Conservation (phyloP, 768 basidiomycete species). For the Podaxis sp. region DNA sequence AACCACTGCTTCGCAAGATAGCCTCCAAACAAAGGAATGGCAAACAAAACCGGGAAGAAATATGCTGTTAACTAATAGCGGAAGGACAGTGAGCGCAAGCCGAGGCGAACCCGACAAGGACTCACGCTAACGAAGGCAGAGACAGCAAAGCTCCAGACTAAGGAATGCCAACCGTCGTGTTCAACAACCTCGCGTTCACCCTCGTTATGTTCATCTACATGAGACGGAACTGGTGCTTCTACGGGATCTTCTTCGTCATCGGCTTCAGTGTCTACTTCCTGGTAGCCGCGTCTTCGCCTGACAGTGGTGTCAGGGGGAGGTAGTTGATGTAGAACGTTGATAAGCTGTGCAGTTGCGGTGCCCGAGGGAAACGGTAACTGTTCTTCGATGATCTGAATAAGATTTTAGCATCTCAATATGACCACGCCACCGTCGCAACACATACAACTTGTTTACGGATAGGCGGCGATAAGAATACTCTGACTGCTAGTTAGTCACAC, state of each 20-base stretch:
- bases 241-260: slow-evolving; percentile 20
- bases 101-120: not conserved
- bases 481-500: slow-evolving; percentile 25
- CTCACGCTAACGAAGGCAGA: slow-evolving; percentile 78
- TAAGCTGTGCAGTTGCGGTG: slow-evolving; percentile 93
- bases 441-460: slow-evolving; percentile 91
- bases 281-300: slow-evolving; percentile 61
- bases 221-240: slow-evolving; percentile 8
- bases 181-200: slow-evolving; percentile 51
- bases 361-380: slow-evolving; percentile 93
- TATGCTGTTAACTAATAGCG: slow-evolving; percentile 75
- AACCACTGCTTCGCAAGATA: slow-evolving; percentile 86
- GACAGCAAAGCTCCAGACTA: slow-evolving; percentile 75
- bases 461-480: slow-evolving; percentile 95
- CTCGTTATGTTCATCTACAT: slow-evolving; percentile 27
- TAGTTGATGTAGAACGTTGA: slow-evolving; percentile 82
- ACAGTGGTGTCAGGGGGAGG: slow-evolving; percentile 63
- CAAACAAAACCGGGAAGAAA: slow-evolving; percentile 86
- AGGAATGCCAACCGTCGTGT: slow-evolving; percentile 73
- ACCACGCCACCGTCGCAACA: slow-evolving; percentile 13
- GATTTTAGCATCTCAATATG: not conserved
- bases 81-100: not conserved
- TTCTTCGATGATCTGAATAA: slow-evolving; percentile 82
- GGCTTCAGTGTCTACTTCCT: slow-evolving; percentile 37
- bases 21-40: slow-evolving; percentile 82